Conservation (phyloP, 352 stramenopile species). For the Phytophthora megakarya region DNA sequence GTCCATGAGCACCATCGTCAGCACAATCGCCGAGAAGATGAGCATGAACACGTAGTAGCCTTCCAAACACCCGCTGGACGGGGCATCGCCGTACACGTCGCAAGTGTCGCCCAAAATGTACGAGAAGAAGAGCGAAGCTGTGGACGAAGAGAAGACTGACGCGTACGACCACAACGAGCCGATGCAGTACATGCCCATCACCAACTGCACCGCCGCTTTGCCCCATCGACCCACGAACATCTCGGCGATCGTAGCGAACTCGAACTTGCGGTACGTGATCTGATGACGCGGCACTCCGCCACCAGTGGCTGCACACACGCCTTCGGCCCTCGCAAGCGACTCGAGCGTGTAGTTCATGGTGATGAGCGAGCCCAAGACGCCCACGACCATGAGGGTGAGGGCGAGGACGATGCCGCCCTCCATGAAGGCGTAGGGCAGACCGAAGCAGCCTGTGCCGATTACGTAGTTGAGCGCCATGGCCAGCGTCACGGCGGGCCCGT, state of each 20-base stretch:
- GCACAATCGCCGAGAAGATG: slow-evolving; percentile 74
- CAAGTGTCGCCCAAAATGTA: slow-evolving; percentile 69
- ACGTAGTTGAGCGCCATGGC: slow-evolving; percentile 89
- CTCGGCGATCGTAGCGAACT: slow-evolving; percentile 81
- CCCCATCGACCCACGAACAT: slow-evolving; percentile 82
- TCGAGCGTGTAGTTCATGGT: slow-evolving; percentile 92
- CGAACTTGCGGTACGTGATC: slow-evolving; percentile 88
- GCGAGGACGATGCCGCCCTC: slow-evolving; percentile 69
- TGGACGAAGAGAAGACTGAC: slow-evolving; percentile 87
- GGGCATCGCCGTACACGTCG: slow-evolving; percentile 64
- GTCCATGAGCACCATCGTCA: slow-evolving; percentile 85
- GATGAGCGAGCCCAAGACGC: slow-evolving; percentile 65
- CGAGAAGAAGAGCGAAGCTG: slow-evolving; percentile 78
- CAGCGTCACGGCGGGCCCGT: slow-evolving; percentile 66
- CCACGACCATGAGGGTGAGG: slow-evolving; percentile 61
- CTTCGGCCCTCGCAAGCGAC: slow-evolving; percentile 75
- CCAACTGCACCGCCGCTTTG: slow-evolving; percentile 66
- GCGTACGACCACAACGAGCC: slow-evolving; percentile 85
- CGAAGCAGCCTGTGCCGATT: slow-evolving; percentile 88
- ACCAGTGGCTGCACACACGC: slow-evolving; percentile 62
- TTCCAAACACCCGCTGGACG: slow-evolving; percentile 56
- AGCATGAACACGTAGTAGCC: slow-evolving; percentile 81
- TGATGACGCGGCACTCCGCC: slow-evolving; percentile 58
- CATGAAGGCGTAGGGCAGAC: slow-evolving; percentile 80
- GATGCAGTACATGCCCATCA: slow-evolving; percentile 79